Evolutionary conservation across 345 rosid species (phyloP), one percentile per base, ranked within the genome.

Genomic region (Lepidium africanum): DNA sequence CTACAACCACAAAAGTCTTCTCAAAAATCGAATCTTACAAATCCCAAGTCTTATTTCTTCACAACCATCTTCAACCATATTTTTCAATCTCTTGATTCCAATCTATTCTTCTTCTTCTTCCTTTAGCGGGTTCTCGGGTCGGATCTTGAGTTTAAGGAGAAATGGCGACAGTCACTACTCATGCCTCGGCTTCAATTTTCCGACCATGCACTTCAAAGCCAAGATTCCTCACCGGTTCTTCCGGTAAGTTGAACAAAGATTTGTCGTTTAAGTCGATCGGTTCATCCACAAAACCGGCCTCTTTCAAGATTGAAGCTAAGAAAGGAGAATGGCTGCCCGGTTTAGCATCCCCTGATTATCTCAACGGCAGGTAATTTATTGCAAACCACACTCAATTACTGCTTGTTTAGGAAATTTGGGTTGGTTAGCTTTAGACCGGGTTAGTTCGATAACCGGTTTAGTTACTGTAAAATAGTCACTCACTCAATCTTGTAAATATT

Each of bases 241-340:
- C 91, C 0, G 67, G 79, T 46, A 85, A 73, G 67, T 60, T 88
- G 45, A 76, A 72, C 77, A 79, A 83, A 21, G 83, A 77, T 15
- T 55, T 86, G 41, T 52, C 82, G 54, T 52, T 87, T 35, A 86
- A 75, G 56, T 70, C 90, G 25, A 30, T 71, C 38, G 46, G 83
- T 0, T 65, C 83, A 27, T 40, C 81, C 3, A 17, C 86, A 0
- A 70, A 64, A 33, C 37, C 79, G 37, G 12, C 55, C 36, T 70
- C 82, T 16, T 76, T 86, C 78, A 90, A 81, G 75, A 87, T 85
- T 52, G 90, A 84, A 65, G 96, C 96, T 79, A 87, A 85, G 89
- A 84, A 89, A 72, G 96, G 98, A n/a, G 91, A 92, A 78, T 92
- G 98, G 98, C 71, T 92, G 74, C 98, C 98, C 1, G 96, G 95